A percentile compares a stretch with the other conserved stretches of the same genome.
Evolutionary conservation across 305 asterid genomes (phyloP).

Genomic region (Coffea humblotiana): DNA sequence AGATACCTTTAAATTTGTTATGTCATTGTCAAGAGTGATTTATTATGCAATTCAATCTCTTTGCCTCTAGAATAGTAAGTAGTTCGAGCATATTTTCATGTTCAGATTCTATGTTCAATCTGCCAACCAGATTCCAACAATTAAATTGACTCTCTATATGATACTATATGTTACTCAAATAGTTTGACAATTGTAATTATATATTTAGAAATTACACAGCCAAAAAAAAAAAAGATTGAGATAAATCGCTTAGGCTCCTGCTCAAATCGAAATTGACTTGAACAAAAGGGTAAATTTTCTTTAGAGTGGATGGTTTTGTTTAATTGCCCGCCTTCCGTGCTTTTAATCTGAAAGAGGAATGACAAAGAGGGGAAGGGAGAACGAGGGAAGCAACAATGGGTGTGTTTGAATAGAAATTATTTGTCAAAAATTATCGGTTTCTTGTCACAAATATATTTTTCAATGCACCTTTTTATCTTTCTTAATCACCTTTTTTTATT

Average conservation of each 20-base stretch:
- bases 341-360: neutral
- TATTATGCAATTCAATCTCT: neutral
- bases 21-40: neutral
- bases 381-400: neutral
- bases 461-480: too few relatives aligned
- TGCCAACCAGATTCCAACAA: slow-evolving; percentile 11
- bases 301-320: neutral
- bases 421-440: too few relatives aligned
- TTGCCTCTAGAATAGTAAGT: neutral
- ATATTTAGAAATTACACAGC: neutral
- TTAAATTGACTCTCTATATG: neutral
- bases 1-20: neutral
- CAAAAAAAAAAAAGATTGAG: neutral
- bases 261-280: neutral
- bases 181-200: neutral
- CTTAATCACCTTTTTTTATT: too few relatives aligned
- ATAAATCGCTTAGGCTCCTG: neutral
- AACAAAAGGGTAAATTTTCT: neutral
- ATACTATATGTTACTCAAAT: neutral
- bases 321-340: neutral
- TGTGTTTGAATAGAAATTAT: too few relatives aligned
- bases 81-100: neutral
- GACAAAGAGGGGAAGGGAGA: neutral
- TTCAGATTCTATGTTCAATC: neutral
- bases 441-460: too few relatives aligned